Percentiles rank a stretch among this genome's conserved stretches.
Conservation (phyloP, 768 basidiomycete species). For the Suillus fuscotomentosus region DNA sequence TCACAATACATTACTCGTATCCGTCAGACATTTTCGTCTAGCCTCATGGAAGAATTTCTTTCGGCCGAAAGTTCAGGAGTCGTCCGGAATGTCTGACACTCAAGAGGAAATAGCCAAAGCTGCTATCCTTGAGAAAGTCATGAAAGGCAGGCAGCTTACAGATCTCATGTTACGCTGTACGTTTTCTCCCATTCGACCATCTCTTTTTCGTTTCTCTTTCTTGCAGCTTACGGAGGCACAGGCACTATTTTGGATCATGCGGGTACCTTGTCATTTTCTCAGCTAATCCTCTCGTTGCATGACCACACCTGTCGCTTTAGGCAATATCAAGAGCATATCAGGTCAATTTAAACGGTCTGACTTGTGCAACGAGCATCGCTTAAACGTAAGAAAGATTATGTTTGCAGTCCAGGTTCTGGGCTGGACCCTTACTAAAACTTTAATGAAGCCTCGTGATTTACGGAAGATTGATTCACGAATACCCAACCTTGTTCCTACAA, state of each 20-base stretch:
- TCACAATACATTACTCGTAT: conserved; percentile 1
- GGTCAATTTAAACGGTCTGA: conserved; percentile 91
- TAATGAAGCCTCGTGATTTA: conserved; percentile 82
- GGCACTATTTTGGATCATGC: conserved; percentile 87
- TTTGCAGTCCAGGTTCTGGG: conserved; percentile 16
- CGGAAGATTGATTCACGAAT: conserved; percentile 95
- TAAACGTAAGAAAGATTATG: conserved; percentile 62
- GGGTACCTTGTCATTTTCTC: conserved; percentile 44
- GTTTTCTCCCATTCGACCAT: conserved; percentile 31
- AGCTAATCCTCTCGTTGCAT: conserved; percentile 20
- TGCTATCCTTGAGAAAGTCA: conserved; percentile 78
- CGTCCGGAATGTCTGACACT: conserved; percentile 27
- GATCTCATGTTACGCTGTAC: conserved; percentile 90
- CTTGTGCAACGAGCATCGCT: conserved; percentile 79
- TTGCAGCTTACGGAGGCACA: conserved; percentile 29
- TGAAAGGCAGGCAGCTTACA: conserved; percentile 84
- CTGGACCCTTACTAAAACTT: conserved; percentile 21
- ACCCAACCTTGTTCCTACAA: conserved; percentile 93
- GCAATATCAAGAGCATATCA: conserved; percentile 83
- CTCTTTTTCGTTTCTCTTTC: neutral
- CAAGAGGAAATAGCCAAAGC: conserved; percentile 72
- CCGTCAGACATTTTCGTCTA: conserved; percentile 8
- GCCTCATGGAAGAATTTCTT: conserved; percentile 30
- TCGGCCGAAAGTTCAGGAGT: neutral
- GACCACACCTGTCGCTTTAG: conserved; percentile 39